These are phyloP conservation scores for Crassisporium funariophilum DNA, from an alignment of 768 basidiomycete species.

Conservation along the genomic window DNA sequence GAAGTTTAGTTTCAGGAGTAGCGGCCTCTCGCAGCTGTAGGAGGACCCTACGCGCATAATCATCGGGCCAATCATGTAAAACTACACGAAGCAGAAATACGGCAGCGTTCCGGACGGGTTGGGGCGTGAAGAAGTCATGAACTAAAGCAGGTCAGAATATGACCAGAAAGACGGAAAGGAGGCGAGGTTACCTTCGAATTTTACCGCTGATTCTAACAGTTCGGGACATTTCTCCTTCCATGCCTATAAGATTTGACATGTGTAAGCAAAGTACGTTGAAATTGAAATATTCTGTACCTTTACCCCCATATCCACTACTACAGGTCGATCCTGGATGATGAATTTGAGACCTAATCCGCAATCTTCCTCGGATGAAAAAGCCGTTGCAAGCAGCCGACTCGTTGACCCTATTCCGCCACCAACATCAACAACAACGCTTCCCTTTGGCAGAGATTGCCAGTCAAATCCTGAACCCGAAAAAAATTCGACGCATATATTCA, in stretches of 20 bases:
- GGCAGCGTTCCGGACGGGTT: slow-evolving; percentile 53
- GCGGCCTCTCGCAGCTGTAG: slow-evolving; percentile 48
- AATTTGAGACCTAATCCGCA: slow-evolving; percentile 39
- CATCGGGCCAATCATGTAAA: slow-evolving; percentile 80
- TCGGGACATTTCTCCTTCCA: slow-evolving; percentile 64
- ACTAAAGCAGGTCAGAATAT: slow-evolving; percentile 44
- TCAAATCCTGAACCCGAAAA: slow-evolving; percentile 49
- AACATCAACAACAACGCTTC: slow-evolving; percentile 64
- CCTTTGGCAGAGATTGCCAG: slow-evolving; percentile 55
- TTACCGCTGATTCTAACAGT: slow-evolving; percentile 52
- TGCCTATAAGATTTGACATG: slow-evolving; percentile 42
- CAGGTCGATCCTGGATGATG: slow-evolving; percentile 64
- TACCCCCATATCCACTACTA: slow-evolving; percentile 56
- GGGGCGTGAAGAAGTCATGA: slow-evolving; percentile 78
- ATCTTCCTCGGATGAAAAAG: slow-evolving; percentile 31
- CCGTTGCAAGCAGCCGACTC: slow-evolving; percentile 37
- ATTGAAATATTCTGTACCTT: slow-evolving; percentile 39
- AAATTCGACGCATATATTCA: slow-evolving; percentile 15
- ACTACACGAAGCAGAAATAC: slow-evolving; percentile 74
- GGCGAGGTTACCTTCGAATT: slow-evolving; percentile 49
- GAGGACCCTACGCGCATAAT: slow-evolving; percentile 48
- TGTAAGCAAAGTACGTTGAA: no score
- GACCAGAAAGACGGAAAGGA: neutral
- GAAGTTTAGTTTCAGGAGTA: slow-evolving; percentile 54
- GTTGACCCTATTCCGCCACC: slow-evolving; percentile 69